Evolutionary conservation across 1,284 basidiomycete species (phyloP), one percentile per base, ranked within the genome.

Genomic region (Papiliotrema fonsecae): DNA sequence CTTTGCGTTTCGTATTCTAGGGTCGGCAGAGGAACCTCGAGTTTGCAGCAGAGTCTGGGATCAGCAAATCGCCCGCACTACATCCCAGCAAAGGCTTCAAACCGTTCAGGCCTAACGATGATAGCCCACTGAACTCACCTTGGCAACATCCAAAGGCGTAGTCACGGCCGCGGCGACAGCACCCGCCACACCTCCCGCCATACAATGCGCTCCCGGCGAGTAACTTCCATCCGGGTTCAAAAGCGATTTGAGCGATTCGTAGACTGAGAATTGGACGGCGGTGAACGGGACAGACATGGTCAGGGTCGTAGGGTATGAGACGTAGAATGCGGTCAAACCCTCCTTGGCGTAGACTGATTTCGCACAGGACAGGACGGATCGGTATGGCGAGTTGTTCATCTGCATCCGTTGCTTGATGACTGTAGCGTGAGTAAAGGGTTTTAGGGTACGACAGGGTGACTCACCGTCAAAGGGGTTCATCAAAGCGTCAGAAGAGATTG

Each of bases 331-430:
- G 26, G 78, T 67, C 31, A 97, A 72, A 34, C 96, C 96, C 75
- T 99, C 96, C 46, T 76, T 82, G 47, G 76, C 80, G 76, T 92
- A 92, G 42, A 99, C 86, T 14, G 83, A 83, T 51, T 59, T 53
- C 49, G 93, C 89, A 64, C 91, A 93, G 24, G 82, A 81, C 58
- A 84, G 68, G 32, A 96, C 88, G 35, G 87, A 88, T 48, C 85
- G 85, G 75, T 91, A 90, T 63, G 86, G 79, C 10, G 93, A 97
- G 67, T 88, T 83, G 73, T 91, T 89, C 51, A 98, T 80, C 75
- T 98, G 94, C 96, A 98, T 97, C 45, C 94, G 84, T 78, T 98
- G 94, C 77, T 98, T 98, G 77, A 98, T 90, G 58, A 98, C 94
- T 94, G 69, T n/a, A n/a, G 47, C 40, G 41, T 45, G 25, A 56